Base-by-base conservation (phyloP, 2,329 filamentous ascomycete species). In the Ophiostoma novo-ulmi region DNA sequence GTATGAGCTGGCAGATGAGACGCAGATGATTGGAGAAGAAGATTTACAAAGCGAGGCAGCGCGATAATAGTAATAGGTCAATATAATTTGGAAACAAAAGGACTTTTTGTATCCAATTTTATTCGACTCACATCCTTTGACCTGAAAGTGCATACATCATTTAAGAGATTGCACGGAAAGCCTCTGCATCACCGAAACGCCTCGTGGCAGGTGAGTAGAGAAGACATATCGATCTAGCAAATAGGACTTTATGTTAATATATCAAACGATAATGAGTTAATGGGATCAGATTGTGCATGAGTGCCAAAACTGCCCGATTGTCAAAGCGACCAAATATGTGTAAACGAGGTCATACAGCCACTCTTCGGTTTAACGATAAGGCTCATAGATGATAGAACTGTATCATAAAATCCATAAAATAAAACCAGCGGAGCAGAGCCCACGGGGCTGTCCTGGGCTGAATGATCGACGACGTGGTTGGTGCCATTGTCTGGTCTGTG, bases 1-100 rank as follows among this genome's bases (percentile, higher is more conserved):
- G 66, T 63, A 58, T 71, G 70, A 71, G 70, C 58, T 71, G 70
- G 70, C 70, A 68, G 66, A 64, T 26, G 36, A 67, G 31, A 22
- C n/a, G 35, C 35, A 38, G 35, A 13, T 64, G 61, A 64, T 64
- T 64, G 61, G 61, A 31, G 61, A 36, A 38, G 35, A 20, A 17
- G 5, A n/a, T 7, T 22, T 17, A 35, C 31, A 64, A 22, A 64
- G 52, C 52, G 52, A 58, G 22, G 31, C 31, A 31, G 31, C 31
- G 31, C 31, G 31, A 4, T 0, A 31, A 31, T 31, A 31, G 3
- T 31, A 31, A 31, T 31, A 31, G 31, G 31, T 3, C 31, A 31
- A 31, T 31, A 31, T 31, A 31, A 4, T 4, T 31, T 31, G 0
- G 3, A 31, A 31, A 3, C 31, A 31, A 22, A 22, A 55, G n/a